These are phyloP conservation scores for Aspergillus persii DNA, from an alignment of 2,329 filamentous ascomycete genomes.

Conservation along the genomic window DNA sequence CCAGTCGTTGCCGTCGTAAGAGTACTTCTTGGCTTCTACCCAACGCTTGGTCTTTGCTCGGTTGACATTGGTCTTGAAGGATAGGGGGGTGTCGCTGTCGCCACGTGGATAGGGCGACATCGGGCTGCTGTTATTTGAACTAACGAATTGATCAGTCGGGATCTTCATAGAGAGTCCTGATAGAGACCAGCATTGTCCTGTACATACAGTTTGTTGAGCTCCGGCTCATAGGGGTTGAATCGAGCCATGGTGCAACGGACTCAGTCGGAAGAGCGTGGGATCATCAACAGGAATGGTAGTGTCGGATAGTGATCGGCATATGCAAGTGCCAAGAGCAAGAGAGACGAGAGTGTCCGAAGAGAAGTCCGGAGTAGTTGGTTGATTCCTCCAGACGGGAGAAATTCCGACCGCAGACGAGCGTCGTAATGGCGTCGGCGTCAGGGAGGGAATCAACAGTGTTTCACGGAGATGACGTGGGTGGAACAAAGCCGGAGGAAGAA, in stretches of 20 bases:
- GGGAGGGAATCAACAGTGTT: not conserved
- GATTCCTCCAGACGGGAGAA: not conserved
- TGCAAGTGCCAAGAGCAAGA: slow-evolving; percentile 2
- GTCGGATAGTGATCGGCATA: slow-evolving; percentile 7
- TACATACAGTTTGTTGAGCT: slow-evolving; percentile 26
- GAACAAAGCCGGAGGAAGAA: not conserved
- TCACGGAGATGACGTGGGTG: slow-evolving; percentile 16
- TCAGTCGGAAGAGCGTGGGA: not conserved
- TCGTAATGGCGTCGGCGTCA: not conserved
- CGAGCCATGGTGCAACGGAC: slow-evolving; percentile 26
- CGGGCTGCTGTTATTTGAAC: slow-evolving; percentile 25
- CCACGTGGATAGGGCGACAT: slow-evolving; percentile 27
- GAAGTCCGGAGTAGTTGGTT: not conserved
- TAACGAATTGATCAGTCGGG: not conserved
- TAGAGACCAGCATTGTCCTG: not conserved
- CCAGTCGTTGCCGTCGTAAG: slow-evolving; percentile 94
- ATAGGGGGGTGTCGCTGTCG: slow-evolving; percentile 45
- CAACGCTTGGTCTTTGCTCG: slow-evolving; percentile 91
- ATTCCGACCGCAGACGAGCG: not conserved
- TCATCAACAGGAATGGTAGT: slow-evolving; percentile 2
- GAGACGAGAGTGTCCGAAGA: not conserved
- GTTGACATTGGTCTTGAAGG: slow-evolving; percentile 82
- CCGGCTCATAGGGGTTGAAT: slow-evolving; percentile 23
- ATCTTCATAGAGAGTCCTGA: not conserved
- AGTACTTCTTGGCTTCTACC: slow-evolving; percentile 82